phyloP scores from a whole-genome alignment of 2,329 filamentous ascomycete species.

The Corinectria fuckeliana region DNA sequence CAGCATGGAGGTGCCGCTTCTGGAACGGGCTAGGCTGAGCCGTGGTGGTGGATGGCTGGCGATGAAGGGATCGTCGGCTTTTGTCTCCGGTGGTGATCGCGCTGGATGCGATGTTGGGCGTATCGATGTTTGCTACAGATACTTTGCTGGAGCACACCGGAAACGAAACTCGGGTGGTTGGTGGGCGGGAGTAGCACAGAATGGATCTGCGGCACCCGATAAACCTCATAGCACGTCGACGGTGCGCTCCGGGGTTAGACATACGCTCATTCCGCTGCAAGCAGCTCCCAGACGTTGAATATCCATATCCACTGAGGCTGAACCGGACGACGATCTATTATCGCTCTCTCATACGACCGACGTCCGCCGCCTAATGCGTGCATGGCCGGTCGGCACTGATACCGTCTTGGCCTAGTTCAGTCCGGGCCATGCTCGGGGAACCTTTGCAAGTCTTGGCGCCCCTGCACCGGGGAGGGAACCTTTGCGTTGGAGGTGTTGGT shows the following conservation, averaged over 20 bases:
- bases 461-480: background rate
- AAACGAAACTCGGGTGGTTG: background rate
- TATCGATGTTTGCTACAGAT: no score
- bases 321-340: no score
- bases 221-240: no score
- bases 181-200: background rate
- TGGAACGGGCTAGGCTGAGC: no score
- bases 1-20: no score
- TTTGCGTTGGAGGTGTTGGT: background rate
- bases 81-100: background rate
- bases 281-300: no score
- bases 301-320: background rate
- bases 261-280: no score
- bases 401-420: constrained; percentile 20
- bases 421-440: constrained; percentile 15
- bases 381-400: constrained; percentile 3
- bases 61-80: background rate
- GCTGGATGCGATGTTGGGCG: no score
- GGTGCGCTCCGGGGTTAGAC: no score
- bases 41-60: no score
- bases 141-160: no score
- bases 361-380: background rate
- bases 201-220: no score
- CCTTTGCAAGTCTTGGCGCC: constrained; percentile 19
- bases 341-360: background rate